Evolutionary conservation across 306 rosid genomes (phyloP).

Genomic region (Betula pendula): DNA sequence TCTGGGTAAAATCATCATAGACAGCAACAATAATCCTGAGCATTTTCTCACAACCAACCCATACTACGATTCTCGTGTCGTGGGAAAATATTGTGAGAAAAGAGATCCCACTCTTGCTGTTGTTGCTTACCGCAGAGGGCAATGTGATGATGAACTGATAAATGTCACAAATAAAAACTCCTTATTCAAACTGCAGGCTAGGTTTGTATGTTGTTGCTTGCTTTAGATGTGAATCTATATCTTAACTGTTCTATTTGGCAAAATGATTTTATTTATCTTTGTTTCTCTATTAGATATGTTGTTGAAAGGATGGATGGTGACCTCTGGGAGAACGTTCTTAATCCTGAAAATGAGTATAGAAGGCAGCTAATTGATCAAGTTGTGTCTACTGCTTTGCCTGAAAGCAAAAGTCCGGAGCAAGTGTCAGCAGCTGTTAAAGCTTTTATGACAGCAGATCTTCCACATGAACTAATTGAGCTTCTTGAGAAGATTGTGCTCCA

Average conservation of each 20-base stretch:
- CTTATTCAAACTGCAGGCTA: slow-evolving; percentile 96
- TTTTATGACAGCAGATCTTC: slow-evolving; percentile 99
- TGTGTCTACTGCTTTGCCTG: slow-evolving; percentile 97
- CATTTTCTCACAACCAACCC: slow-evolving; percentile 99
- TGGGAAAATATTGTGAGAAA: slow-evolving; percentile 99
- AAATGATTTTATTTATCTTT: neutral
- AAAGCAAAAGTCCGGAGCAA: slow-evolving; percentile 99
- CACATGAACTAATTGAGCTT: slow-evolving; percentile 97
- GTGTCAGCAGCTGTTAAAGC: slow-evolving; percentile 99
- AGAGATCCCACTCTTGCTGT: slow-evolving; percentile 98
- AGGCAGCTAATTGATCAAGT: slow-evolving; percentile 99
- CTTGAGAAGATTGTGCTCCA: slow-evolving; percentile 99
- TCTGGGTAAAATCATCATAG: slow-evolving; percentile 95
- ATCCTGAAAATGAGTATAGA: slow-evolving; percentile 81
- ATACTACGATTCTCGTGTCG: slow-evolving; percentile 97
- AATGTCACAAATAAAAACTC: slow-evolving; percentile 93
- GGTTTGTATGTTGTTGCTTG: neutral
- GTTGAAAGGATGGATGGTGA: slow-evolving; percentile 99
- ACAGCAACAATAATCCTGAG: slow-evolving; percentile 97
- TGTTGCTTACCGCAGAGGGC: slow-evolving; percentile 95
- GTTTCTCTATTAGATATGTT: slow-evolving; percentile 64
- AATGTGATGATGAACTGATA: slow-evolving; percentile 97
- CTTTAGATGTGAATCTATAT: neutral
- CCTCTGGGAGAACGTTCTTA: slow-evolving; percentile 92
- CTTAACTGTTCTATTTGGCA: neutral